Percentiles rank a stretch among this genome's conserved stretches.
Evolutionary conservation across 1,284 basidiomycete species (phyloP).

Genomic region (Austroboletus niveus): DNA sequence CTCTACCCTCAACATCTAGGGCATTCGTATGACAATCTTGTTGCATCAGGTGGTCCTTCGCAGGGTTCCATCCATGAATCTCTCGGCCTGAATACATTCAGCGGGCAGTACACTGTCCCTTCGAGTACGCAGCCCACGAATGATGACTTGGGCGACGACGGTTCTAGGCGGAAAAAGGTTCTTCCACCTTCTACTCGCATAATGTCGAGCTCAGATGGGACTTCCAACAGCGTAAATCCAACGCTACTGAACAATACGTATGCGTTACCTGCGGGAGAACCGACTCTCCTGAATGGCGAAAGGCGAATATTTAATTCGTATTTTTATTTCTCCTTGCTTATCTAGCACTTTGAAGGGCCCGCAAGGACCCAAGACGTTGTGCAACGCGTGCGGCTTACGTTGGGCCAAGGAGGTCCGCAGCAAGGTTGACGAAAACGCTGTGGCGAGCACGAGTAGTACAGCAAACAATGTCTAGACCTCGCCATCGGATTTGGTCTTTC

Average conservation of each 20-base stretch:
- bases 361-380: constrained; percentile 80
- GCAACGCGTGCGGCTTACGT: constrained; percentile 83
- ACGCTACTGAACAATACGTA: constrained; percentile 61
- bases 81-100: constrained; percentile 11
- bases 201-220: constrained; percentile 3
- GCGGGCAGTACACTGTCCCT: constrained; percentile 16
- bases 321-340: constrained; percentile 3
- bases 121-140: constrained; percentile 21
- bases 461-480: constrained; percentile 13
- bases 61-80: constrained; percentile 22
- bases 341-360: constrained; percentile 56
- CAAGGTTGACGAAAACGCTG: constrained; percentile 34
- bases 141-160: constrained; percentile 28
- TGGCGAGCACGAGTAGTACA: constrained; percentile 20
- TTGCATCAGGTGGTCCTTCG: constrained; percentile 10
- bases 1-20: constrained; percentile 15
- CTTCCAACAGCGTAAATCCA: constrained; percentile 45
- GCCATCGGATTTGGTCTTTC: constrained; percentile 1
- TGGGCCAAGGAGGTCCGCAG: constrained; percentile 73
- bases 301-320: constrained; percentile 42
- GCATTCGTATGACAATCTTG: constrained; percentile 18
- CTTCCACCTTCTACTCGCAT: not conserved
- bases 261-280: constrained; percentile 79
- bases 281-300: constrained; percentile 83
- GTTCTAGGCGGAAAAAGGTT: constrained; percentile 42